Evolutionary conservation across 1,284 basidiomycete species (phyloP).

Genomic region (Dichomitus squalens): DNA sequence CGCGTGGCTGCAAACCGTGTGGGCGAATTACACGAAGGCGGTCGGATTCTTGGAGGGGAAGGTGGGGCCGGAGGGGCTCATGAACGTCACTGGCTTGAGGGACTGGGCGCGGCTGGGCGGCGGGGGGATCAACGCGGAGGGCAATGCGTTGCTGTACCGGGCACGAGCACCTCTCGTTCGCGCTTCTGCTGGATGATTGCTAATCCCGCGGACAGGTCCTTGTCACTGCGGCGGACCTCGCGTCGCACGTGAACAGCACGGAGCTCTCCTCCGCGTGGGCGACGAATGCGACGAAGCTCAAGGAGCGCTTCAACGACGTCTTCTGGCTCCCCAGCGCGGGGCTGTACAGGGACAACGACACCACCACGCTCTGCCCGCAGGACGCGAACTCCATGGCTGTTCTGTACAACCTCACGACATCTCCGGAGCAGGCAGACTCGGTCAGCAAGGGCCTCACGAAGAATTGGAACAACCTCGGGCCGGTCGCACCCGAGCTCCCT

Average conservation of each 20-base stretch:
- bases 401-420: constrained; percentile 50
- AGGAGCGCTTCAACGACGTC: constrained; percentile 43
- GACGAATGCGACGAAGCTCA: constrained; percentile 45
- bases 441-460: constrained; percentile 46
- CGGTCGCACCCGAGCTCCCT: constrained; percentile 51
- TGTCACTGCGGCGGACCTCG: constrained; percentile 50
- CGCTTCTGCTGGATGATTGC: background rate
- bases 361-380: constrained; percentile 47
- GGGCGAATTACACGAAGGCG: constrained; percentile 55
- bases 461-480: constrained; percentile 53
- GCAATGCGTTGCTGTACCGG: constrained; percentile 50
- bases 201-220: constrained; percentile 38
- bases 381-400: constrained; percentile 55
- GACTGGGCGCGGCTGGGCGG: constrained; percentile 55
- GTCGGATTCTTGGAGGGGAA: constrained; percentile 46
- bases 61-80: constrained; percentile 46
- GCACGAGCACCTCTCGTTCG: constrained; percentile 25
- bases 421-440: constrained; percentile 40
- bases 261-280: constrained; percentile 38
- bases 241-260: constrained; percentile 40
- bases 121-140: constrained; percentile 50
- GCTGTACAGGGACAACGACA: constrained; percentile 49
- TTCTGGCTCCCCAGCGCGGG: constrained; percentile 47
- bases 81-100: constrained; percentile 48
- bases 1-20: constrained; percentile 44